Percentiles rank a stretch among this genome's conserved stretches.
phyloP scores from a whole-genome alignment of 306 rosid species.

The Acacia confusa region DNA sequence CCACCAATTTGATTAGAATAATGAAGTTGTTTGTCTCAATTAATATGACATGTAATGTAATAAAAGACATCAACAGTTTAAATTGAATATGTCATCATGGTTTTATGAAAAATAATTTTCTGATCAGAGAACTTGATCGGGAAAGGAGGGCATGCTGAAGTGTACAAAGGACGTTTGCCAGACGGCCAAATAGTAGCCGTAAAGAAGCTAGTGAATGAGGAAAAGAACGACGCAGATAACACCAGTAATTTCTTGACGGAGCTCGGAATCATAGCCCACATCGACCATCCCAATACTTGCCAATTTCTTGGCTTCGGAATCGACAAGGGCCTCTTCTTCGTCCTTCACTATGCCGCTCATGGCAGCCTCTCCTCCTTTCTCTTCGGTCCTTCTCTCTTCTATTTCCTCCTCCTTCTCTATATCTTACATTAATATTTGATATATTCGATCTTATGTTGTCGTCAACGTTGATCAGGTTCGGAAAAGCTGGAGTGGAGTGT shows the following conservation, averaged over 20 bases:
- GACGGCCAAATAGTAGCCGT: slow-evolving; percentile 73
- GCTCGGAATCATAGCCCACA: slow-evolving; percentile 86
- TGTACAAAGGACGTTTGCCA: slow-evolving; percentile 57
- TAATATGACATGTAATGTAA: too few species aligned
- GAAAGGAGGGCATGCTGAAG: slow-evolving; percentile 90
- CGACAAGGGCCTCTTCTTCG: slow-evolving; percentile 65
- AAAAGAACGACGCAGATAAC: slow-evolving; percentile 53
- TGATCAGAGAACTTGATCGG: slow-evolving; percentile 60
- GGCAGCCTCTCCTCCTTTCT: slow-evolving; percentile 80
- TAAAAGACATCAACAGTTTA: too few species aligned
- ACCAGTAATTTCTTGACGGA: slow-evolving; percentile 72
- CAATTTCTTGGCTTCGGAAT: slow-evolving; percentile 69
- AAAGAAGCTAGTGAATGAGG: slow-evolving; percentile 60
- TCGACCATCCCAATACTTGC: slow-evolving; percentile 68
- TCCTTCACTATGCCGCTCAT: slow-evolving; percentile 59
- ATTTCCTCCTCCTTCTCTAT: not conserved
- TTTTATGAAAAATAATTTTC: too few species aligned
- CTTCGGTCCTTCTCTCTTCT: slow-evolving; percentile 48
- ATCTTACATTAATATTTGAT: too few species aligned
- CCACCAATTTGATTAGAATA: too few species aligned
- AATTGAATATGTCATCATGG: too few species aligned
- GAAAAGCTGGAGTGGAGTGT: slow-evolving; percentile 56
- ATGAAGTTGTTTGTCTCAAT: too few species aligned
- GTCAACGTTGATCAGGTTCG: slow-evolving; percentile 40
- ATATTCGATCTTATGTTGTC: not conserved